Base-by-base conservation (phyloP, 2,329 filamentous ascomycete species). In the Neofusicoccum cordaticola region DNA sequence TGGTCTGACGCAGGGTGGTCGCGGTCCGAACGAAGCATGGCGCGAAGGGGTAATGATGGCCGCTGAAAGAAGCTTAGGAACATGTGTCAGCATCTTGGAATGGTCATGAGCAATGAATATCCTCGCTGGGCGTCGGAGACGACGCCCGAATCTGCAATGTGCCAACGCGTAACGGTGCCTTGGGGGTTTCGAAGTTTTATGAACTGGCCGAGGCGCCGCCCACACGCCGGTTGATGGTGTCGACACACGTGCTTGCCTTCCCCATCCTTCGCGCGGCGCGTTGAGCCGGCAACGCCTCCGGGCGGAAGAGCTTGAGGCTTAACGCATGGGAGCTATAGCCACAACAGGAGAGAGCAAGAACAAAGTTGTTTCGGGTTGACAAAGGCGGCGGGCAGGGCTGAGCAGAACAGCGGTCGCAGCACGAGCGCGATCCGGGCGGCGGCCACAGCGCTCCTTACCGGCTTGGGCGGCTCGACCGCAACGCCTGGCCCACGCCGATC, bases 151-250 rank as follows among this genome's bases (percentile, higher is more conserved):
- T 60, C 42, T 47, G 56, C 15, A 12, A 15, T 2, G 17, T 22
- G 56, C 31, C 56, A 47, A 60, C 56, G 56, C 56, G 56, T 60
- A 60, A 57, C 22, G 42, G 42, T 37, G 39, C 53, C 53, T 39
- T 22, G 53, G 39, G 41, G 12, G 53, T 58, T 60, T 60, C 42
- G 56, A 60, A 60, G 56, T 60, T 60, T 60, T 60, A 60, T 60
- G 56, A 58, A 19, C 12, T 60, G 56, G 56, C 42, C 56, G 56
- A 60, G 56, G 56, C 56, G 56, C 56, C 4, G 37, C 19, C 37
- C 52, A 42, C 52, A 42, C n/a, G 39, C 52, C 3, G 27, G 39
- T 22, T 19, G 19, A 34, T 15, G 39, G 39, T 27, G n/a, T 53
- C n/a, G 39, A 42, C 42, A 15, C 56, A 47, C 42, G 56, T 48